Conservation (phyloP, 257 asterid species). For the Fraxinus anomala region DNA sequence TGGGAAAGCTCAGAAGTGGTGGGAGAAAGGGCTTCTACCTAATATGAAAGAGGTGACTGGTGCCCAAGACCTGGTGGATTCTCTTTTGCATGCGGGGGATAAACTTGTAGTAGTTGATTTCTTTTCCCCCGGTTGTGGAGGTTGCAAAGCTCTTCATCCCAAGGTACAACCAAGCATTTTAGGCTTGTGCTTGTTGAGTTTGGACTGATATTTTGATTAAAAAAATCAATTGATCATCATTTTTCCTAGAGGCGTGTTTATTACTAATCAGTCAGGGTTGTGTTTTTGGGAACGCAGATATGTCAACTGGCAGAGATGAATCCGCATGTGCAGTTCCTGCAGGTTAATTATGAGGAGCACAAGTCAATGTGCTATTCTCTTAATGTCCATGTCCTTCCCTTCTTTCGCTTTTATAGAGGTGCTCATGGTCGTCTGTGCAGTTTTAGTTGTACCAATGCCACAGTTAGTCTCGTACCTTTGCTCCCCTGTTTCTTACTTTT, state of each 20-base stretch:
- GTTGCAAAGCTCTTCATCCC: conserved; percentile 54
- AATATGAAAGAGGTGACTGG: conserved; percentile 46
- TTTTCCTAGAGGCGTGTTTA: background rate
- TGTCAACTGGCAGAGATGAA: conserved; percentile 51
- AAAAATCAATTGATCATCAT: no score
- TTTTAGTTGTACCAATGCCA: conserved; percentile 51
- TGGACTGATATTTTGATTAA: background rate
- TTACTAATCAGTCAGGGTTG: background rate
- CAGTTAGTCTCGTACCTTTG: conserved; percentile 29
- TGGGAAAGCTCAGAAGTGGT: conserved; percentile 45
- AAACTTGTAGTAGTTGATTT: conserved; percentile 46
- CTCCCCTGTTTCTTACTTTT: background rate
- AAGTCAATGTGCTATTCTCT: conserved; percentile 48
- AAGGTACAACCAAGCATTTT: conserved; percentile 32
- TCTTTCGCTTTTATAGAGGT: conserved; percentile 51
- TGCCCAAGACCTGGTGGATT: conserved; percentile 48
- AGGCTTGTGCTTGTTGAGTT: background rate
- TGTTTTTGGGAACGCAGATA: conserved; percentile 30
- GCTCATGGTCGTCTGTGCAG: conserved; percentile 50
- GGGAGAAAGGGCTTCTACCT: conserved; percentile 50
- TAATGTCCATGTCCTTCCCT: conserved; percentile 47
- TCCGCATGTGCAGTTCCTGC: conserved; percentile 44
- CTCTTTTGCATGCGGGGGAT: conserved; percentile 38
- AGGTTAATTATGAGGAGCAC: conserved; percentile 48
- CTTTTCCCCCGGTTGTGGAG: conserved; percentile 56